phyloP scores from a whole-genome alignment of 805 yeast species.

The Kuraishia hungarica region DNA sequence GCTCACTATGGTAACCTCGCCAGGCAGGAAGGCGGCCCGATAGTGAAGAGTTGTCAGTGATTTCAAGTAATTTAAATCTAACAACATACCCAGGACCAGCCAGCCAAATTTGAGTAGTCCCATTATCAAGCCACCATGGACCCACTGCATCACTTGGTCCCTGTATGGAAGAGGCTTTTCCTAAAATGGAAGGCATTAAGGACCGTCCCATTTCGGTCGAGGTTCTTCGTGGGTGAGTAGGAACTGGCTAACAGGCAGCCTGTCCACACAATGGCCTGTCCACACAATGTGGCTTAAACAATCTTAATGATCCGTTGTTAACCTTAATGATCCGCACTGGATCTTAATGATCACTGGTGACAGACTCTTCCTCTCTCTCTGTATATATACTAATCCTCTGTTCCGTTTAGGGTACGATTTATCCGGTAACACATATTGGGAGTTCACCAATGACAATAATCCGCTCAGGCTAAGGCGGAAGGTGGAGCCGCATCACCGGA shows the following conservation, averaged over 20 bases:
- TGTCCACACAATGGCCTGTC: not conserved
- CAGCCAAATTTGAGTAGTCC: too few relatives aligned
- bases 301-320: too few relatives aligned
- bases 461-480: constrained; percentile 50
- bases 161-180: constrained; percentile 39
- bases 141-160: constrained; percentile 36
- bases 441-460: constrained; percentile 45
- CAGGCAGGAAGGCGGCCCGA: too few relatives aligned
- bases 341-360: too few relatives aligned
- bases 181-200: constrained; percentile 54
- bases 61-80: too few relatives aligned
- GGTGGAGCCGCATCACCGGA: constrained; percentile 43
- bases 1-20: too few relatives aligned
- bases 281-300: too few relatives aligned
- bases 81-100: too few relatives aligned
- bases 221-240: constrained; percentile 45
- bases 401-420: constrained; percentile 57
- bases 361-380: too few relatives aligned
- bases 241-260: not conserved
- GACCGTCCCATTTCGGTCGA: constrained; percentile 59
- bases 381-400: not conserved
- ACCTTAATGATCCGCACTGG: too few relatives aligned
- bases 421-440: constrained; percentile 86
- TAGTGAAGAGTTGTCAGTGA: too few relatives aligned
- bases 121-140: constrained; percentile 28